Evolutionary conservation across 805 yeast species (phyloP).

Genomic region (Barnettozyma siamensis): DNA sequence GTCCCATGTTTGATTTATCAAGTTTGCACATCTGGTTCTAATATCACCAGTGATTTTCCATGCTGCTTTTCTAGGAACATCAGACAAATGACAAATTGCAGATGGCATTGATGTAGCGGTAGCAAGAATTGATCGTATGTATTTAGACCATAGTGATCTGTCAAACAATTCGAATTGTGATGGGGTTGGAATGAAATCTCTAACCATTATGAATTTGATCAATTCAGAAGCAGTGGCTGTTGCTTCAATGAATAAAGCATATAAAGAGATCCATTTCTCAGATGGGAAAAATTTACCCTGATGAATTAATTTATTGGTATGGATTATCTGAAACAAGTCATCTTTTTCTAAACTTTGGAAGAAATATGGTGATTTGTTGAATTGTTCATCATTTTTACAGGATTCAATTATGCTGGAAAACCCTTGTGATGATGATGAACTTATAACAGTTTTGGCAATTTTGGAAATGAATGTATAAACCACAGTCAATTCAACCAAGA

Average conservation of each 20-base stretch:
- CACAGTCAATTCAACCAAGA: constrained; percentile 61
- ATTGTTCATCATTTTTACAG: constrained; percentile 31
- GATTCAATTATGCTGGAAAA: constrained; percentile 34
- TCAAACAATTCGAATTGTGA: constrained; percentile 47
- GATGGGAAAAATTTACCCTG: constrained; percentile 58
- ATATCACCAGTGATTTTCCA: constrained; percentile 56
- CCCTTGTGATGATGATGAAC: constrained; percentile 39
- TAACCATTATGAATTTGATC: constrained; percentile 43
- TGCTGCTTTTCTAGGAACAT: constrained; percentile 69
- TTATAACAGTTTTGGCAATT: constrained; percentile 34
- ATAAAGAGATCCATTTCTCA: constrained; percentile 67
- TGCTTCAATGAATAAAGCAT: constrained; percentile 52
- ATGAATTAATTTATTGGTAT: constrained; percentile 45
- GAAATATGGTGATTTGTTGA: constrained; percentile 37
- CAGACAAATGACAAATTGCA: constrained; percentile 62
- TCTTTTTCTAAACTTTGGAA: constrained; percentile 35
- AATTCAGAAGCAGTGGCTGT: constrained; percentile 49
- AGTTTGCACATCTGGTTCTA: constrained; percentile 49
- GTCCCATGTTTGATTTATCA: constrained; percentile 67
- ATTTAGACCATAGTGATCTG: constrained; percentile 63
- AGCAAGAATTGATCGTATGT: constrained; percentile 48
- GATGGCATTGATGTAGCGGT: constrained; percentile 64
- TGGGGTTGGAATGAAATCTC: constrained; percentile 46
- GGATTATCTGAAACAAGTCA: constrained; percentile 37
- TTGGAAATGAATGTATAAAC: constrained; percentile 52